Evolutionary conservation across 768 basidiomycete species (phyloP).

Genomic region (Cyathus striatus): DNA sequence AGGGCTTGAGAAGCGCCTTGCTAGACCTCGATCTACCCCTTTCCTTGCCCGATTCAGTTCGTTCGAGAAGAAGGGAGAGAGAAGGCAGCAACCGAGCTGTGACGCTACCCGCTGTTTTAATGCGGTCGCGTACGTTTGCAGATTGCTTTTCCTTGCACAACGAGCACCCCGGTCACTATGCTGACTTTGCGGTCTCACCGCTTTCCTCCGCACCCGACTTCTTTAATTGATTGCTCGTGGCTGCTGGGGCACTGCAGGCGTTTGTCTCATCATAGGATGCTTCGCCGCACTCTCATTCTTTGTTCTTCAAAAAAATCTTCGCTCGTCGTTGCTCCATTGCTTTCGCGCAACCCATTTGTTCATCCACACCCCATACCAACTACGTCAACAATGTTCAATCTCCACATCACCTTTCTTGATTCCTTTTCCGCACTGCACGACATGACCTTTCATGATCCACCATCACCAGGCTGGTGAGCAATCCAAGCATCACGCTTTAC

Average conservation of each 20-base stretch:
- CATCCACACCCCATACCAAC: conserved; percentile 9
- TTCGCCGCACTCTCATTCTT: conserved; percentile 3
- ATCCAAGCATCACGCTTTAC: too few species aligned
- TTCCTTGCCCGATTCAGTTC: conserved; percentile 17
- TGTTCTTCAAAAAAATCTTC: conserved; percentile 3
- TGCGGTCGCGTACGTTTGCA: conserved; percentile 39
- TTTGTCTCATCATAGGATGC: conserved; percentile 9
- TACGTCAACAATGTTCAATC: conserved; percentile 6
- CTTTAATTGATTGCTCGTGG: conserved; percentile 35
- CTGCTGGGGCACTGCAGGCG: conserved; percentile 6
- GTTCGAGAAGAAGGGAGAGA: conserved; percentile 16
- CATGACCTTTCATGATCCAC: conserved; percentile 3
- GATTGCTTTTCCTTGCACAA: conserved; percentile 29
- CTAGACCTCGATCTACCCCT: conserved; percentile 30
- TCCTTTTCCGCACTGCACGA: too few species aligned
- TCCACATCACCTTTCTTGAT: too few species aligned
- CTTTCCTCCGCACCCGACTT: conserved; percentile 44
- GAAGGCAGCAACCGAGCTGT: conserved; percentile 23
- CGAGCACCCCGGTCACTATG: conserved; percentile 24
- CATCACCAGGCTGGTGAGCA: too few species aligned
- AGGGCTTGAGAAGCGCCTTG: conserved; percentile 30
- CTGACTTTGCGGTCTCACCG: conserved; percentile 34
- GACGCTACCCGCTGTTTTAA: conserved; percentile 26
- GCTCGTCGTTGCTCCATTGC: conserved; percentile 5
- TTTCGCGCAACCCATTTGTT: conserved; percentile 11